Base-by-base conservation (phyloP, 148 eudicot species). In the Tetragonia tetragonoides region DNA sequence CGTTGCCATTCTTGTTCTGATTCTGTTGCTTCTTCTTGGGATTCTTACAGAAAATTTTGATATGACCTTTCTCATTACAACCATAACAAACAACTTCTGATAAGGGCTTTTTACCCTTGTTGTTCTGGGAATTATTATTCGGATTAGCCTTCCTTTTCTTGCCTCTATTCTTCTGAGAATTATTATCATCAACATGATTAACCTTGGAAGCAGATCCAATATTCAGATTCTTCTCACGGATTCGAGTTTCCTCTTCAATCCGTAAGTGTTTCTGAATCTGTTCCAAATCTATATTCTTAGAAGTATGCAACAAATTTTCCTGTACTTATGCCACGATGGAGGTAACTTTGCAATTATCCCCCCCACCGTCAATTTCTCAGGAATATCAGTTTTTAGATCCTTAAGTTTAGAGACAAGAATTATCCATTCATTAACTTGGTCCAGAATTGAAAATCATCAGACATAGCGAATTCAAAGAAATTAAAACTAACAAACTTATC, bases 391-490 rank as follows among this genome's bases (percentile, higher is more conserved):
- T 47, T 44, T 47, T 4, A 70, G 23, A 21, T 70, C 73, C 14
- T 23, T 44, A 70, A n/a, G 17, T 46, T 24, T 44, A 23, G 23
- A 28, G 18, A 38, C 16, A 41, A 66, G 20, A 18, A 66, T 38
- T 3, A 28, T 44, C 0, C 18, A 66, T 38, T 66, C 69, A 66
- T 70, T 23, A 3, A 69, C 66, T 69, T 77, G 74, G 28, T 77
- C 68, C 1, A 77, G 8, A 2, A 70, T 28, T 20, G 60, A 34
- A 3, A 28, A 6, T 18, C 4, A 37, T 78, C 75, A 59, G 2
- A 0, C 80, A 70, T 70, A 16, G 62, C 15, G 16, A 78, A 70
- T 62, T 78, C 68, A 28, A 78, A 70, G 18, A 69, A 66, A 10
- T 76, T 68, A 24, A 66, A 37, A 4, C 23, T 67, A 1, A 76